Conservation (phyloP, 306 rosid species). For the Sesbania bispinosa region DNA sequence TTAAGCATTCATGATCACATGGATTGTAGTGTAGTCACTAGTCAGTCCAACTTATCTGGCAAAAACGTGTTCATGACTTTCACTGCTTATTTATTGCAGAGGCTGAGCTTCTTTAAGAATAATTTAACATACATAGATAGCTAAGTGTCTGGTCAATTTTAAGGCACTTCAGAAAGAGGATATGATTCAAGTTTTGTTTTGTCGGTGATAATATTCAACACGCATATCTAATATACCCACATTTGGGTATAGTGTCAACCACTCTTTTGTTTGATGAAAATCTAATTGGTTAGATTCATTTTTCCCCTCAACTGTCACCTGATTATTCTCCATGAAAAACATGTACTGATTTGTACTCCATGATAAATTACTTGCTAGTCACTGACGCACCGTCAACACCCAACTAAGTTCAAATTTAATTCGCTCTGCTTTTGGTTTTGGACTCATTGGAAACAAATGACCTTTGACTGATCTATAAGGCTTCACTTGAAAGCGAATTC, state of each 20-base stretch:
- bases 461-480: background rate
- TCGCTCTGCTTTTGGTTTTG: conserved; percentile 6
- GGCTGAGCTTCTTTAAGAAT: background rate
- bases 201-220: background rate
- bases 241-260: background rate
- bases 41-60: conserved; percentile 17
- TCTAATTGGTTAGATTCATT: background rate
- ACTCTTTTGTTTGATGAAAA: background rate
- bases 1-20: conserved; percentile 27
- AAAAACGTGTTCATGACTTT: conserved; percentile 11
- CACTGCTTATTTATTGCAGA: background rate
- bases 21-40: conserved; percentile 25
- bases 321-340: background rate
- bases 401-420: background rate
- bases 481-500: background rate
- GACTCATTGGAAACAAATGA: background rate
- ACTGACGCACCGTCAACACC: conserved; percentile 10
- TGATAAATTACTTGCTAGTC: conserved; percentile 3
- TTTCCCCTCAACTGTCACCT: background rate
- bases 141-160: background rate
- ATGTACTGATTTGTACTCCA: background rate
- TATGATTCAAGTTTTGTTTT: background rate
- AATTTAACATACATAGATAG: background rate
- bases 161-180: background rate
- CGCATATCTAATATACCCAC: background rate